Conservation (phyloP, 345 rosid species). For the Brassica carinata region DNA sequence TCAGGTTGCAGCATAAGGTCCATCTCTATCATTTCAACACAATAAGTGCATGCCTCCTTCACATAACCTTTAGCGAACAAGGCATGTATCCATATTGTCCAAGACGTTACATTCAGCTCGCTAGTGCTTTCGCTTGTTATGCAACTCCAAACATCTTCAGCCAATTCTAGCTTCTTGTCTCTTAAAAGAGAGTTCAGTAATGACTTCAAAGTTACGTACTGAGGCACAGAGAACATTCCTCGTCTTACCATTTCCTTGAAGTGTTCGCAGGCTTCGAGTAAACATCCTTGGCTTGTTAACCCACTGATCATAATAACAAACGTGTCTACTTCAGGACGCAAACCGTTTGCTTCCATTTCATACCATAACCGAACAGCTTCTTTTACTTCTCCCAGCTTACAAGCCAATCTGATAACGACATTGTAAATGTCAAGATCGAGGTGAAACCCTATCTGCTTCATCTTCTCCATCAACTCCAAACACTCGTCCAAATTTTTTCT, state of each 20-base stretch:
- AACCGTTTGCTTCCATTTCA: slow-evolving; percentile 67
- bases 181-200: slow-evolving; percentile 65
- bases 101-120: slow-evolving; percentile 65
- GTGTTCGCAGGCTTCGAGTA: slow-evolving; percentile 68
- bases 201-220: slow-evolving; percentile 68
- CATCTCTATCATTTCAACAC: slow-evolving; percentile 91
- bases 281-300: slow-evolving; percentile 57
- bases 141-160: slow-evolving; percentile 79
- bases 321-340: slow-evolving; percentile 74
- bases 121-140: slow-evolving; percentile 61
- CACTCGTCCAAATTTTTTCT: slow-evolving; percentile 72
- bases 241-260: slow-evolving; percentile 83
- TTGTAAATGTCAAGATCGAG: slow-evolving; percentile 62
- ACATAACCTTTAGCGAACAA: slow-evolving; percentile 78
- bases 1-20: slow-evolving; percentile 84
- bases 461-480: slow-evolving; percentile 56
- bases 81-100: slow-evolving; percentile 97
- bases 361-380: slow-evolving; percentile 68
- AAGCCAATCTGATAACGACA: slow-evolving; percentile 73
- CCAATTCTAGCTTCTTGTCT: slow-evolving; percentile 75
- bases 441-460: slow-evolving; percentile 59
- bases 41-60: slow-evolving; percentile 84
- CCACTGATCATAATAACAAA: slow-evolving; percentile 76
- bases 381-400: slow-evolving; percentile 69
- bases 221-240: slow-evolving; percentile 70